These are phyloP conservation scores for Gossypium schwendimanii DNA, from an alignment of 441 rosid genomes.

Conservation along the genomic window DNA sequence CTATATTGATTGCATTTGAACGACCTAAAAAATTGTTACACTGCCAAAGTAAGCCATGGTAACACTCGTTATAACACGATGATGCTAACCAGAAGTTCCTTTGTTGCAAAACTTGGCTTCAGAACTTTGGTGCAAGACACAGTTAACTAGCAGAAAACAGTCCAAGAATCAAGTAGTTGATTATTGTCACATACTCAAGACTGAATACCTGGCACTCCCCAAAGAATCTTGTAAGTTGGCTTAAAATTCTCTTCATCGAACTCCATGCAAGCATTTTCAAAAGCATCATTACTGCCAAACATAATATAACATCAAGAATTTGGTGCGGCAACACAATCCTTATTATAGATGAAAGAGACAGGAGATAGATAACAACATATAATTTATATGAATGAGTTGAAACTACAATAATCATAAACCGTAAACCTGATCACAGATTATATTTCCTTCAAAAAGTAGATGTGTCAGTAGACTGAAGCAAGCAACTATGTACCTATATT, in stretches of 20 bases:
- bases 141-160: not conserved
- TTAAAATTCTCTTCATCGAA: conserved; percentile 79
- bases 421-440: not conserved
- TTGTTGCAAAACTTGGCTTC: not conserved
- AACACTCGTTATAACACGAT: not conserved
- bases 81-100: not conserved
- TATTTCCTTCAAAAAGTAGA: conserved; percentile 2
- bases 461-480: not conserved
- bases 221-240: conserved; percentile 78
- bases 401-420: not conserved
- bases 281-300: conserved; percentile 52
- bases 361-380: not conserved
- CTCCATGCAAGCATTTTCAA: conserved; percentile 98
- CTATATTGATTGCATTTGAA: conserved; percentile 83
- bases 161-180: conserved; percentile 8
- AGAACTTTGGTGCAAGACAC: not conserved
- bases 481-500: conserved; percentile 57
- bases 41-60: conserved; percentile 6
- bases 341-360: not conserved
- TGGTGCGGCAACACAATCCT: conserved; percentile 1
- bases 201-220: conserved; percentile 92
- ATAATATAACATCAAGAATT: conserved; percentile 15
- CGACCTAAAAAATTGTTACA: conserved; percentile 45
- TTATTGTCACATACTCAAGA: conserved; percentile 11
- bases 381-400: not conserved